Evolutionary conservation across 768 basidiomycete genomes (phyloP).

Genomic region (Boletus reticuloceps): DNA sequence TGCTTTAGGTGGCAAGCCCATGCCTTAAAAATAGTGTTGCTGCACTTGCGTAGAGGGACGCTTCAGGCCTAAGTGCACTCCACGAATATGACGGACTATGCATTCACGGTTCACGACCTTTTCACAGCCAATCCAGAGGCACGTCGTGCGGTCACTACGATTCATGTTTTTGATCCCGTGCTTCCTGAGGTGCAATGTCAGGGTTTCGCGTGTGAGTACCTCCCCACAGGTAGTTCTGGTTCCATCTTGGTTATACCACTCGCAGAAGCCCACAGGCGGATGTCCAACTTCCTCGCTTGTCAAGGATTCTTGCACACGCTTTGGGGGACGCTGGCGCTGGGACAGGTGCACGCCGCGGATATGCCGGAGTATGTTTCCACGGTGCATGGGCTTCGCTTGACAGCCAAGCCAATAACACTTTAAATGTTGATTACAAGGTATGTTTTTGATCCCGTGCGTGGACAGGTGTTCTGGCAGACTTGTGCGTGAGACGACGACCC

Average conservation of each 20-base stretch:
- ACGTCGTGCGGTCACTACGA: slow-evolving; percentile 7
- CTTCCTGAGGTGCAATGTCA: slow-evolving; percentile 9
- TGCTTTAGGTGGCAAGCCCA: not conserved
- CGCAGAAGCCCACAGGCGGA: not conserved
- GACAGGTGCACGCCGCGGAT: too few species aligned
- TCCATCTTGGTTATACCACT: slow-evolving; percentile 1
- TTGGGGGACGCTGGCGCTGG: too few species aligned
- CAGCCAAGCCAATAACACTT: too few species aligned
- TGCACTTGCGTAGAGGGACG: not conserved
- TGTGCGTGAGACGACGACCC: too few species aligned
- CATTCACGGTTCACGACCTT: slow-evolving; percentile 18
- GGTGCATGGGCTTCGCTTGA: too few species aligned
- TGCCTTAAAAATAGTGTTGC: not conserved
- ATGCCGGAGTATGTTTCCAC: too few species aligned
- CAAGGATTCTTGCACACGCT: too few species aligned
- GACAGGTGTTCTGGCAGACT: too few species aligned
- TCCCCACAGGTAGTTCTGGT: slow-evolving; percentile 1
- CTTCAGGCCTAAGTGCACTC: slow-evolving; percentile 11
- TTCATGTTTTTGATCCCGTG: slow-evolving; percentile 12
- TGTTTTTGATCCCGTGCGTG: too few species aligned
- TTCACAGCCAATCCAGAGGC: slow-evolving; percentile 11
- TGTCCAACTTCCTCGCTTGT: not conserved
- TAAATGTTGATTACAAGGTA: too few species aligned
- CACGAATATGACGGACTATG: slow-evolving; percentile 14
- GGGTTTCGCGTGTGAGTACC: not conserved